Conservation (phyloP, 768 basidiomycete genomes). For the Artomyces pyxidatus region DNA sequence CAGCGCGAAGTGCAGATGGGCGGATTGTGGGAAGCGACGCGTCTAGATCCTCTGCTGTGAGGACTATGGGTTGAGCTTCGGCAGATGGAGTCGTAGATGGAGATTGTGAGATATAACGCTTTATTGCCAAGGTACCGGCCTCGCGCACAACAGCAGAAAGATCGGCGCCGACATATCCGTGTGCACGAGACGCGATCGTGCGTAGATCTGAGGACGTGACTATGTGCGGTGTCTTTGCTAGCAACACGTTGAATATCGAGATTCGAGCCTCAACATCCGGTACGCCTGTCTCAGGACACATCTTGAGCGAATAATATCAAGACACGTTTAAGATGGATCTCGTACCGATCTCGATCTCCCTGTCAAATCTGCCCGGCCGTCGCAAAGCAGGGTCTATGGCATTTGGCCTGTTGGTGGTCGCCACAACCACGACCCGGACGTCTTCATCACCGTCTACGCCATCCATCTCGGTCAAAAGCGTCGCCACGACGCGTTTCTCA, state of each 20-base stretch:
- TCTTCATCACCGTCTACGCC: slow-evolving; percentile 57
- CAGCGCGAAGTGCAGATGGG: slow-evolving; percentile 90
- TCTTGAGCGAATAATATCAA: background rate
- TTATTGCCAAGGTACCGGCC: slow-evolving; percentile 88
- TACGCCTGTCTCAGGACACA: slow-evolving; percentile 45
- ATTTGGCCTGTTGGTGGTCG: slow-evolving; percentile 92
- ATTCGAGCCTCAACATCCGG: slow-evolving; percentile 82
- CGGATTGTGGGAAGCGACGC: slow-evolving; percentile 70
- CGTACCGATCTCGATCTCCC: slow-evolving; percentile 91
- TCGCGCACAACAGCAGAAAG: slow-evolving; percentile 87
- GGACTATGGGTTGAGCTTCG: slow-evolving; percentile 1
- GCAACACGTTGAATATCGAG: slow-evolving; percentile 80
- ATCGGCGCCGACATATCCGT: slow-evolving; percentile 97
- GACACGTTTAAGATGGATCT: slow-evolving; percentile 4
- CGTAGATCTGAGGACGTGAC: slow-evolving; percentile 55
- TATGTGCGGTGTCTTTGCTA: slow-evolving; percentile 71
- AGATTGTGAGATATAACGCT: slow-evolving; percentile 52
- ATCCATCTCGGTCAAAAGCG: slow-evolving; percentile 89
- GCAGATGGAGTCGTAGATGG: slow-evolving; percentile 9
- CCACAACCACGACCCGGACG: slow-evolving; percentile 84
- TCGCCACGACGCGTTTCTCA: slow-evolving; percentile 93
- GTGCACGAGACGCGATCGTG: slow-evolving; percentile 66
- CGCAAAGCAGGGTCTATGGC: slow-evolving; percentile 91
- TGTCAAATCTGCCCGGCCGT: slow-evolving; percentile 85
- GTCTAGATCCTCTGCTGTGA: slow-evolving; percentile 59